A percentile compares a stretch with the other conserved stretches of the same genome.
Evolutionary conservation across 1,284 basidiomycete species (phyloP).

Genomic region (Inonotus obliquus): DNA sequence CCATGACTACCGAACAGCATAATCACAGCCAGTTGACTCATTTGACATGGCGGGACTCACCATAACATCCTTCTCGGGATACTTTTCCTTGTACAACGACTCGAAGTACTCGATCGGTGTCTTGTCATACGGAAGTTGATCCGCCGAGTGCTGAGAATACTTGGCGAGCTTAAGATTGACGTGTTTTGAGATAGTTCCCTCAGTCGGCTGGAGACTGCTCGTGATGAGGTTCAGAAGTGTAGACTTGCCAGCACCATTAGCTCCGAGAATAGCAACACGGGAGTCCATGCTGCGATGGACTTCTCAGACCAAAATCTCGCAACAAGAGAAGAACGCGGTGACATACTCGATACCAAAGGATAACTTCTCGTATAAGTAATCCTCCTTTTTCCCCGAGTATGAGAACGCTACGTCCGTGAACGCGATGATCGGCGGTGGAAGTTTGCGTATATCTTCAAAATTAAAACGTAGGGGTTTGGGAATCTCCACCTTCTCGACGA

Average conservation of each 20-base stretch:
- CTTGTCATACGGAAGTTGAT: constrained; percentile 95
- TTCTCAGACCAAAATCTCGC: background rate
- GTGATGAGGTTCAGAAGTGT: constrained; percentile 96
- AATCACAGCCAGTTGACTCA: background rate
- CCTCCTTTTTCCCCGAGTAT: constrained; percentile 54
- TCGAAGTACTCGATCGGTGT: constrained; percentile 96
- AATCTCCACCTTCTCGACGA: constrained; percentile 50
- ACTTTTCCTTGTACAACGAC: constrained; percentile 73
- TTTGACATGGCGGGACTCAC: constrained; percentile 27
- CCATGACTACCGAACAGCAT: constrained; percentile 64
- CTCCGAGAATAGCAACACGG: constrained; percentile 94
- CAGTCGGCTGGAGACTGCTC: constrained; percentile 71
- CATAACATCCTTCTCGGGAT: constrained; percentile 89
- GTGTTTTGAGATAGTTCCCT: constrained; percentile 89
- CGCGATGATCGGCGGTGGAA: constrained; percentile 64
- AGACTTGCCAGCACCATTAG: constrained; percentile 98
- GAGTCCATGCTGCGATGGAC: constrained; percentile 78
- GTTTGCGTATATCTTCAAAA: constrained; percentile 60
- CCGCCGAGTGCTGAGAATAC: constrained; percentile 98
- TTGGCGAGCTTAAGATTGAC: constrained; percentile 90
- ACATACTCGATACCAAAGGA: constrained; percentile 54
- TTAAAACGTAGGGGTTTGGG: constrained; percentile 52
- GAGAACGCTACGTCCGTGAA: constrained; percentile 66
- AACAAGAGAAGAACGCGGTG: background rate
- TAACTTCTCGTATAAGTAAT: constrained; percentile 58